These are phyloP conservation scores for Ashbya aceris DNA, from an alignment of 1,139 yeast species.

Conservation along the genomic window DNA sequence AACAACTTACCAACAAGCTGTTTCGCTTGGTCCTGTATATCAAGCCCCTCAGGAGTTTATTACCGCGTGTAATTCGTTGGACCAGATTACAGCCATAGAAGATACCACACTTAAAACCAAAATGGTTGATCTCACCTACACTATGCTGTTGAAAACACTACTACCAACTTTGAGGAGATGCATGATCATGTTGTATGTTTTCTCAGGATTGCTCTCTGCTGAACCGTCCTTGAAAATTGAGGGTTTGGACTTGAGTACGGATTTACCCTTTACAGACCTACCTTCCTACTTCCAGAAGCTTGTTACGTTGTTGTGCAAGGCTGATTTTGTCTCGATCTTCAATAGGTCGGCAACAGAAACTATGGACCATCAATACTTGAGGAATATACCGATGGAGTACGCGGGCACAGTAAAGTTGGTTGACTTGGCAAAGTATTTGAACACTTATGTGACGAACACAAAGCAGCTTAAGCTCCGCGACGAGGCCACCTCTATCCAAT, in stretches of 20 bases:
- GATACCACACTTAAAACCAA: neutral
- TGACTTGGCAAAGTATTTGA: conserved; percentile 56
- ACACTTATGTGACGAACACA: conserved; percentile 54
- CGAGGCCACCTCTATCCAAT: conserved; percentile 17
- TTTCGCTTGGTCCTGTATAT: conserved; percentile 5
- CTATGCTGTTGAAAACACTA: conserved; percentile 16
- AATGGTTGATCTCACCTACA: conserved; percentile 14
- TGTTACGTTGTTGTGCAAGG: conserved; percentile 9
- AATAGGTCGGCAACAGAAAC: neutral
- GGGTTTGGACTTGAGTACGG: conserved; percentile 14
- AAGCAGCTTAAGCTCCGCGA: conserved; percentile 22
- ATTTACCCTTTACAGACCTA: conserved; percentile 6
- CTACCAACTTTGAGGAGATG: conserved; percentile 25
- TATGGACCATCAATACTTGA: conserved; percentile 13
- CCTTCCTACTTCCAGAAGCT: conserved; percentile 10
- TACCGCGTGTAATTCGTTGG: neutral
- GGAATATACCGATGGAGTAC: conserved; percentile 35
- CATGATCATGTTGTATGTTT: conserved; percentile 20
- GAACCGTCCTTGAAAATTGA: conserved; percentile 14
- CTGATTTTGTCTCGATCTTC: conserved; percentile 2
- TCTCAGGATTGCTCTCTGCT: conserved; percentile 17
- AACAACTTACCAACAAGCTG: conserved; percentile 8
- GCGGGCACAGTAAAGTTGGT: conserved; percentile 61
- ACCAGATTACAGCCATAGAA: neutral
- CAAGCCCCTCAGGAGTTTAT: conserved; percentile 2